Evolutionary conservation across 495 filamentous ascomycete genomes (phyloP).

Genomic region (Baudoinia panamericana): DNA sequence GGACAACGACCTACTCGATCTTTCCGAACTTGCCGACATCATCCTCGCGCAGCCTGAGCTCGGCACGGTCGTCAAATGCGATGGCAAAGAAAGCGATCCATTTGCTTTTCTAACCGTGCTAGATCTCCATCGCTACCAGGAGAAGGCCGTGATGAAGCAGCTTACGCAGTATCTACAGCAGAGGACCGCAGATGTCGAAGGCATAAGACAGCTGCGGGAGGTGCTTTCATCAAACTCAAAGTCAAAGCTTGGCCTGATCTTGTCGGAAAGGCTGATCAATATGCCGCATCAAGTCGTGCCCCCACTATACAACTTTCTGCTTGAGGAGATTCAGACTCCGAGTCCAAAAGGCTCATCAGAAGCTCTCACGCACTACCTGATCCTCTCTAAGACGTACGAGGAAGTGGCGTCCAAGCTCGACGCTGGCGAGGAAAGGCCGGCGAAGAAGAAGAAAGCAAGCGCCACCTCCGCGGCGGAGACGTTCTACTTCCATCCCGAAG

Average conservation of each 20-base stretch:
- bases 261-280: slow-evolving; percentile 89
- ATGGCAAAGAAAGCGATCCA: slow-evolving; percentile 84
- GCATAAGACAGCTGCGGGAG: slow-evolving; percentile 78
- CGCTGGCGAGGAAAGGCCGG: slow-evolving; percentile 45
- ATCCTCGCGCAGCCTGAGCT: slow-evolving; percentile 79
- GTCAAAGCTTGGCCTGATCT: slow-evolving; percentile 62
- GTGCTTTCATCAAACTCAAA: slow-evolving; percentile 44
- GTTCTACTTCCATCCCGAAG: slow-evolving; percentile 95
- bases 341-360: slow-evolving; percentile 87
- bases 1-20: slow-evolving; percentile 69
- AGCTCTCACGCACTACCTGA: slow-evolving; percentile 80
- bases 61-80: slow-evolving; percentile 90
- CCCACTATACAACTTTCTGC: slow-evolving; percentile 91
- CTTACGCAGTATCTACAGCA: slow-evolving; percentile 57
- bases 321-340: slow-evolving; percentile 83
- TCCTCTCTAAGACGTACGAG: slow-evolving; percentile 78
- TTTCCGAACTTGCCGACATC: slow-evolving; percentile 73
- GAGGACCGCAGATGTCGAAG: slow-evolving; percentile 55
- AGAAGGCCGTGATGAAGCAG: slow-evolving; percentile 54
- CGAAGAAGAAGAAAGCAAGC: slow-evolving; percentile 57
- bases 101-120: slow-evolving; percentile 89
- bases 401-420: slow-evolving; percentile 77
- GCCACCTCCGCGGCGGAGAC: slow-evolving; percentile 20
- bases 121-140: slow-evolving; percentile 66
- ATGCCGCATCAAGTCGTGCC: slow-evolving; percentile 83